Evolutionary conservation across 441 rosid genomes (phyloP).

Genomic region (Pelargonium fulgidum): DNA sequence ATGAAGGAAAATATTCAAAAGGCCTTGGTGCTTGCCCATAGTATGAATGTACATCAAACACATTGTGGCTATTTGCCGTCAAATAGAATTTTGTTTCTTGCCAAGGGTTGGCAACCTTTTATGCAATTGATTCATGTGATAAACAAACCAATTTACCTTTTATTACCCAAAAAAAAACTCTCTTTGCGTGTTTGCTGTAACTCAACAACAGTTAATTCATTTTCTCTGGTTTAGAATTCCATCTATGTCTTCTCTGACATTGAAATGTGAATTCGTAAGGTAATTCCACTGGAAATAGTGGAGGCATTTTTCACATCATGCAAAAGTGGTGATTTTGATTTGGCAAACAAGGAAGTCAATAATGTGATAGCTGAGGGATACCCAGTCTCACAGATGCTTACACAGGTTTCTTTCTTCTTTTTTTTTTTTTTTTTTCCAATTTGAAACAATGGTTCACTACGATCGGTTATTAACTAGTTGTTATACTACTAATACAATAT

Average conservation of each 20-base stretch:
- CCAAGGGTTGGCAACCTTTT: no score
- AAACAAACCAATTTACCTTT: no score
- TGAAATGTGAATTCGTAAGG: slow-evolving; percentile 36
- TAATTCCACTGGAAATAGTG: slow-evolving; percentile 60
- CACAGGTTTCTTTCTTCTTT: slow-evolving; percentile 46
- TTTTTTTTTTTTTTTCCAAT: background rate
- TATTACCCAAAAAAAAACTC: background rate
- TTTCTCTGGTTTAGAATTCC: slow-evolving; percentile 10
- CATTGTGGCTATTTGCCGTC: no score
- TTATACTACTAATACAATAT: slow-evolving; percentile 14
- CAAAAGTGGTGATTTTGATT: slow-evolving; percentile 83
- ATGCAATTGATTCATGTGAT: no score
- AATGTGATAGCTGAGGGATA: slow-evolving; percentile 77
- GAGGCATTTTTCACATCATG: slow-evolving; percentile 54
- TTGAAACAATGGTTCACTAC: background rate
- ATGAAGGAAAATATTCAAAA: no score
- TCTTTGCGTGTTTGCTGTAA: background rate
- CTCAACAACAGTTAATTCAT: background rate
- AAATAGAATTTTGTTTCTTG: no score
- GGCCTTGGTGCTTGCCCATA: no score
- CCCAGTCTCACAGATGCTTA: slow-evolving; percentile 84
- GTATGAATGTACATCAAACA: no score
- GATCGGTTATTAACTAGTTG: slow-evolving; percentile 1
- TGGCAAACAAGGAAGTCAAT: slow-evolving; percentile 79
- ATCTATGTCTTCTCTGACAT: slow-evolving; percentile 4